phyloP scores from a whole-genome alignment of 306 rosid species.

The Sophora flavescens region DNA sequence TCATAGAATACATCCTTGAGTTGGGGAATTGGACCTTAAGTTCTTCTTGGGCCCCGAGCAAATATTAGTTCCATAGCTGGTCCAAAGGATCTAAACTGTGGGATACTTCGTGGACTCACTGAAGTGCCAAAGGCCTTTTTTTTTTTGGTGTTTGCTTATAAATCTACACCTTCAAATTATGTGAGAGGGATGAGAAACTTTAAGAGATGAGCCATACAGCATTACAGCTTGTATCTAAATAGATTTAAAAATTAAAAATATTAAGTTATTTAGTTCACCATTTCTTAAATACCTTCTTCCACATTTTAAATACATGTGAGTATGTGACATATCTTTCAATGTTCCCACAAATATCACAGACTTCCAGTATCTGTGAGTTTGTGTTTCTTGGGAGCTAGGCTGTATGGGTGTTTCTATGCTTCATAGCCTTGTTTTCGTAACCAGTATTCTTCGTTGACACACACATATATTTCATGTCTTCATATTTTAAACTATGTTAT shows the following conservation, averaged over 20 bases:
- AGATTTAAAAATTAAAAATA: not conserved
- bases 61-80: too few relatives aligned
- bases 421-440: not conserved
- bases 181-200: not conserved
- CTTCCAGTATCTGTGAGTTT: not conserved
- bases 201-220: not conserved
- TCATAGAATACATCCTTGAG: too few relatives aligned
- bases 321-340: not conserved
- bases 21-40: too few relatives aligned
- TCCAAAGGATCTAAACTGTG: too few relatives aligned
- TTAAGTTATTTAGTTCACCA: not conserved
- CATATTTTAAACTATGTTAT: too few relatives aligned
- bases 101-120: too few relatives aligned
- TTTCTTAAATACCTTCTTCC: not conserved
- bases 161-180: not conserved
- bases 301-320: not conserved
- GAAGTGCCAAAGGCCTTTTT: too few relatives aligned
- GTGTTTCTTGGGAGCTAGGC: not conserved
- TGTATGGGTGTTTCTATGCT: not conserved
- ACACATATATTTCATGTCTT: too few relatives aligned
- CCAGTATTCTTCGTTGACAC: not conserved
- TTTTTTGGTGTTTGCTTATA: not conserved
- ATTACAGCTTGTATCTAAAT: not conserved
- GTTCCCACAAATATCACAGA: not conserved
- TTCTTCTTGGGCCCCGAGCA: too few relatives aligned